A percentile compares a stretch with the other conserved stretches of the same genome.
Evolutionary conservation across 805 yeast species (phyloP).

Genomic region (Metschnikowia similis): DNA sequence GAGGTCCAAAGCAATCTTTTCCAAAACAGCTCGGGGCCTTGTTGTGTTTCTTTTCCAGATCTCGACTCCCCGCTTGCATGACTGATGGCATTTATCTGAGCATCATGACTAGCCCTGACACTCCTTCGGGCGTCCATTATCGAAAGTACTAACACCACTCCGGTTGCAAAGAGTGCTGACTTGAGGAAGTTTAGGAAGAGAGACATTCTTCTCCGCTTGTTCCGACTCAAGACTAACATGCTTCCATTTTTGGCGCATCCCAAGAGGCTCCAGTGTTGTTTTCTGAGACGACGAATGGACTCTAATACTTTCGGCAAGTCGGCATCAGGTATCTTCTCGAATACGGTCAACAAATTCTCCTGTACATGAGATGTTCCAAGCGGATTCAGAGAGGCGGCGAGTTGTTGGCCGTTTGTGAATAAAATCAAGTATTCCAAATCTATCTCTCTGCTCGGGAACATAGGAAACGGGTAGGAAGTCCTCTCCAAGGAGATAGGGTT

Average conservation of each 20-base stretch:
- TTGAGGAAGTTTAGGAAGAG: slow-evolving; percentile 11
- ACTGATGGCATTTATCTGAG: background rate
- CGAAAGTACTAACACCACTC: slow-evolving; percentile 18
- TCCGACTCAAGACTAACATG: slow-evolving; percentile 15
- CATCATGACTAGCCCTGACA: background rate
- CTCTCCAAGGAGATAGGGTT: slow-evolving; percentile 30
- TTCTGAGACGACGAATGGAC: slow-evolving; percentile 40
- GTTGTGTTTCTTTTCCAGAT: background rate
- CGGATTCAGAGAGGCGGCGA: slow-evolving; percentile 34
- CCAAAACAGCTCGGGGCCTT: background rate
- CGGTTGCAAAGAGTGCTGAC: slow-evolving; percentile 25
- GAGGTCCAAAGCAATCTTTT: slow-evolving; percentile 3
- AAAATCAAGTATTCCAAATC: slow-evolving; percentile 26
- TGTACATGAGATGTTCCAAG: slow-evolving; percentile 31
- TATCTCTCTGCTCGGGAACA: slow-evolving; percentile 16
- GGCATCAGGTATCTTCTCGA: slow-evolving; percentile 31
- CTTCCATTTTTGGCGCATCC: slow-evolving; percentile 39
- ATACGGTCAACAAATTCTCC: slow-evolving; percentile 41
- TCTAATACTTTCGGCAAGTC: slow-evolving; percentile 33
- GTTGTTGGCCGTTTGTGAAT: slow-evolving; percentile 32
- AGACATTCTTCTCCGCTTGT: background rate
- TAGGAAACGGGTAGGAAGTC: slow-evolving; percentile 7
- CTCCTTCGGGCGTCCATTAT: background rate
- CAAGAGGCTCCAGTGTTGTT: slow-evolving; percentile 49
- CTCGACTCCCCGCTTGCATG: background rate